These are phyloP conservation scores for Dioszegia hungarica DNA, from an alignment of 768 basidiomycete species.

Conservation along the genomic window DNA sequence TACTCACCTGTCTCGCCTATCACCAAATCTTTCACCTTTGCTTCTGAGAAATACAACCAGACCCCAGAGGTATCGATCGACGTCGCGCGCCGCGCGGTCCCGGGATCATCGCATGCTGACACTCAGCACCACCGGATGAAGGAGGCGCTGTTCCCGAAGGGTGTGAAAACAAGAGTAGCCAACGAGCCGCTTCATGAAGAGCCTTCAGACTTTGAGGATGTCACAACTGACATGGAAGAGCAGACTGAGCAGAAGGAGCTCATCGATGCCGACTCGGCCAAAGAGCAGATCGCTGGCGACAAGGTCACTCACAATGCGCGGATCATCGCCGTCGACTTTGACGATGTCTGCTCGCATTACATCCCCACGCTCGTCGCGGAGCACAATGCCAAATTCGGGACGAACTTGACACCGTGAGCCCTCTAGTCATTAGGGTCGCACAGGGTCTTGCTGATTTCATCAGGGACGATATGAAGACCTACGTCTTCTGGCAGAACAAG, in stretches of 20 bases:
- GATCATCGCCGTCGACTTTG: constrained; percentile 38
- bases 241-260: background rate
- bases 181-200: background rate
- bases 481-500: constrained; percentile 27
- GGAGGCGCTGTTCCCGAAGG: no score
- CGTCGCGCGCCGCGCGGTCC: background rate
- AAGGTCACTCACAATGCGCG: constrained; percentile 11
- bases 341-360: constrained; percentile 29
- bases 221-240: background rate
- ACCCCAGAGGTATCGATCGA: background rate
- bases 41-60: background rate
- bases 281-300: constrained; percentile 12
- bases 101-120: background rate
- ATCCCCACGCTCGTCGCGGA: constrained; percentile 12
- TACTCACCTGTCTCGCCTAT: background rate
- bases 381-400: constrained; percentile 19
- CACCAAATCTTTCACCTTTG: background rate
- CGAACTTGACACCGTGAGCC: constrained; percentile 26
- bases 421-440: background rate
- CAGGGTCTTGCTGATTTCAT: background rate
- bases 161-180: no score
- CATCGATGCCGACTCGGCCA: background rate
- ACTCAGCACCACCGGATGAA: background rate
- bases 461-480: constrained; percentile 25
- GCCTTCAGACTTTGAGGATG: background rate